These are phyloP conservation scores for Globisporangium paddicum DNA, from an alignment of 352 stramenopile genomes.

Conservation along the genomic window DNA sequence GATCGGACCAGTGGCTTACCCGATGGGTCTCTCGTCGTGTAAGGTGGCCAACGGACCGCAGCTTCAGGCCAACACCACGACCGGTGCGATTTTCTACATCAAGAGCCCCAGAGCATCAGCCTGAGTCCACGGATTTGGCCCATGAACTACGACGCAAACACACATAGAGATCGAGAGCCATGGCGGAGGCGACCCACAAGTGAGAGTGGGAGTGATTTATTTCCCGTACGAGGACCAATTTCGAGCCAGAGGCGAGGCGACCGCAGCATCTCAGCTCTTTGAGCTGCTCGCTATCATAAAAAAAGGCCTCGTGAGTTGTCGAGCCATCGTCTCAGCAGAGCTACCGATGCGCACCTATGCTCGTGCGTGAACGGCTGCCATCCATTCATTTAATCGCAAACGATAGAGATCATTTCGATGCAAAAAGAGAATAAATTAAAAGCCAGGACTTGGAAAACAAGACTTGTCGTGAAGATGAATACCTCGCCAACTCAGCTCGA, in stretches of 20 bases:
- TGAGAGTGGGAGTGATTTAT: neutral
- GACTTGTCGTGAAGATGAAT: neutral
- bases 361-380: neutral
- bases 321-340: no score
- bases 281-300: no score
- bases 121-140: neutral
- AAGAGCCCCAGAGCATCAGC: conserved; percentile 1
- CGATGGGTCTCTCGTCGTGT: conserved; percentile 11
- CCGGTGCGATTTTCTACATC: conserved; percentile 37
- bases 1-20: conserved; percentile 33
- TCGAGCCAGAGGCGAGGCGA: neutral
- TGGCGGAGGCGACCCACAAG: neutral
- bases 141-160: neutral
- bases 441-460: neutral
- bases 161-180: no score
- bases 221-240: neutral
- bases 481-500: neutral
- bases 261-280: neutral
- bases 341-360: no score
- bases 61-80: conserved; percentile 43
- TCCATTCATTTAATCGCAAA: neutral
- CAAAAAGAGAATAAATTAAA: neutral
- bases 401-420: neutral
- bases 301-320: neutral
- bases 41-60: conserved; percentile 8